phyloP scores from a whole-genome alignment of 106 monocot genomes.

The Dendrobium huoshanense region DNA sequence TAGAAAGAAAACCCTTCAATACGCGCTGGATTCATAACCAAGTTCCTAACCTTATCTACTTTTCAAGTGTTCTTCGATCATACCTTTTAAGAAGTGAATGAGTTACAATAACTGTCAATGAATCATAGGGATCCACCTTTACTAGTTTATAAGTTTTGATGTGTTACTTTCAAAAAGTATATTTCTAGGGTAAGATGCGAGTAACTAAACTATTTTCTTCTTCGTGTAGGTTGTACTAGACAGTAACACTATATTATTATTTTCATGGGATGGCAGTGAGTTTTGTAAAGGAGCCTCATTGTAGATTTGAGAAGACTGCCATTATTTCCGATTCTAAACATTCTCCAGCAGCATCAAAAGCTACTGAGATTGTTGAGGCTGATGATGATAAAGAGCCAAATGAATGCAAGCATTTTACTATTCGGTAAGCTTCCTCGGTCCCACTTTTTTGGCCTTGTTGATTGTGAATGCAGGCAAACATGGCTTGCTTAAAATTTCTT shows the following conservation, averaged over 20 bases:
- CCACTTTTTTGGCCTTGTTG: neutral
- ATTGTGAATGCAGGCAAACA: neutral
- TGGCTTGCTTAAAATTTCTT: neutral
- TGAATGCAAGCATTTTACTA: slow-evolving; percentile 13
- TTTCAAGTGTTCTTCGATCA: neutral
- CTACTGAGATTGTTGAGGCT: neutral
- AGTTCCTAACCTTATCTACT: neutral
- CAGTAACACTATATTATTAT: neutral
- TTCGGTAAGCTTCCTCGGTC: neutral
- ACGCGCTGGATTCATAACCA: neutral
- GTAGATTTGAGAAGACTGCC: slow-evolving; percentile 4
- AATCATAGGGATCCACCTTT: neutral
- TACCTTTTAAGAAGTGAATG: neutral
- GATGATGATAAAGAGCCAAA: neutral
- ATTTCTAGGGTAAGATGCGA: neutral
- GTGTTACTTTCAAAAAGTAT: neutral
- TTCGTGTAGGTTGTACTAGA: slow-evolving; percentile 1
- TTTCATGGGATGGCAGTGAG: slow-evolving; percentile 14
- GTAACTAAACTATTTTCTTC: neutral
- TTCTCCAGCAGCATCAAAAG: slow-evolving; percentile 4
- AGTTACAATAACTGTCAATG: neutral
- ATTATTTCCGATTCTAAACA: neutral
- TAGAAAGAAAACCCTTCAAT: neutral
- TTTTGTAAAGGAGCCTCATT: neutral
- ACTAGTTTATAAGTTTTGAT: neutral